A percentile compares a stretch with the other conserved stretches of the same genome.
These are phyloP conservation scores for Nigrospora osmanthi DNA, from an alignment of 2,329 filamentous ascomycete genomes.

Conservation along the genomic window DNA sequence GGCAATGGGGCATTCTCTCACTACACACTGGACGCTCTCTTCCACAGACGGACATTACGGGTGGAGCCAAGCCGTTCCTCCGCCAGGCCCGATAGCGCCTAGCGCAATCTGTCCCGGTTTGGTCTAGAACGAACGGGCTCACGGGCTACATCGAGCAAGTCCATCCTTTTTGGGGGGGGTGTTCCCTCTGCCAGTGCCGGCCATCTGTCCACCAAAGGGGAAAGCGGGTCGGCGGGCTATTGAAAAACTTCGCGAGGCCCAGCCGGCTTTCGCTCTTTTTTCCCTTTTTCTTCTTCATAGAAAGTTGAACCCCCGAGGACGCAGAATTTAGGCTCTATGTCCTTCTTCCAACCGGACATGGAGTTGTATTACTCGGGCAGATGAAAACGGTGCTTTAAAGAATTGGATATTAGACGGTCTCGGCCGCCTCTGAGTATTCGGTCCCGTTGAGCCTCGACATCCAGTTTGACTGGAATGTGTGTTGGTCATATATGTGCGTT, in stretches of 20 bases:
- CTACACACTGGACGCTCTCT: too few relatives aligned
- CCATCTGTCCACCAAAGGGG: too few relatives aligned
- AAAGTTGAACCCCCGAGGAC: constrained; percentile 50
- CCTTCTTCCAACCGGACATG: constrained; percentile 30
- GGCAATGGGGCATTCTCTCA: too few relatives aligned
- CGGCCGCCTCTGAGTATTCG: constrained; percentile 36
- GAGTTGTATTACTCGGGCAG: constrained; percentile 54
- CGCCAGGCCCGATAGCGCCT: too few relatives aligned
- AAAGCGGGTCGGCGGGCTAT: background rate
- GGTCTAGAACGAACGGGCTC: too few relatives aligned
- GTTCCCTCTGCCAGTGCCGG: too few relatives aligned
- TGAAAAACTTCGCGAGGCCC: constrained; percentile 1
- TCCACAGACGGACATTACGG: too few relatives aligned
- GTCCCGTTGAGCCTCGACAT: constrained; percentile 60
- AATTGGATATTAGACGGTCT: constrained; percentile 49
- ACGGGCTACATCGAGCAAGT: too few relatives aligned
- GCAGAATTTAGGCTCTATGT: constrained; percentile 48
- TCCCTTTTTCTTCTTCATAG: constrained; percentile 24
- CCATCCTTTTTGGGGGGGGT: too few relatives aligned
- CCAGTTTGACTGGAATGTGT: constrained; percentile 1
- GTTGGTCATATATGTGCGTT: too few relatives aligned
- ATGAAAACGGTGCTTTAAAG: constrained; percentile 54
- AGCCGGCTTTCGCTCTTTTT: constrained; percentile 12
- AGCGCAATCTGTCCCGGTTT: too few relatives aligned
- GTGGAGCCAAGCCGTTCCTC: too few relatives aligned